Conservation (phyloP, 2,329 filamentous ascomycete species). For the Pseudogymnoascus sp. region DNA sequence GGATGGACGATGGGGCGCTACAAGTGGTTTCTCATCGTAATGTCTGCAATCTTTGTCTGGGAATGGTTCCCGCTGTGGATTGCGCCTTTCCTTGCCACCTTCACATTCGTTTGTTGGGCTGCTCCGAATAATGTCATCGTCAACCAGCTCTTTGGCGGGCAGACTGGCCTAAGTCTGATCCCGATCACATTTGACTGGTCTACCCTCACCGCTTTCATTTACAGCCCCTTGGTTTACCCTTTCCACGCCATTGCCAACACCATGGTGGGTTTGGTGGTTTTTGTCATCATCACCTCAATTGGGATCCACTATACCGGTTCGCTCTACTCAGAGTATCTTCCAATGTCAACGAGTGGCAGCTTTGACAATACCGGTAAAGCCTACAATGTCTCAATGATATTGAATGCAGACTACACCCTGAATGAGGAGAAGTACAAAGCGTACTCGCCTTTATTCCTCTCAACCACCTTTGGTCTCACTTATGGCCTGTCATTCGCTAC, state of each 20-base stretch:
- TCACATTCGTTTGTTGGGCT: constrained; percentile 66
- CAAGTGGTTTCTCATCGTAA: constrained; percentile 39
- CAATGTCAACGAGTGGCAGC: constrained; percentile 51
- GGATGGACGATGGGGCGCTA: constrained; percentile 41
- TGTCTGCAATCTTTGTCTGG: constrained; percentile 38
- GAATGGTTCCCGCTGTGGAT: constrained; percentile 52
- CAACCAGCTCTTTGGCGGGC: constrained; percentile 65
- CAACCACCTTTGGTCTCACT: constrained; percentile 46
- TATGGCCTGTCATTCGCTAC: constrained; percentile 63
- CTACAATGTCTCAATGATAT: constrained; percentile 56
- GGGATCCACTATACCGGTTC: constrained; percentile 57
- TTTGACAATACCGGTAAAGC: constrained; percentile 56
- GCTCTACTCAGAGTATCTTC: constrained; percentile 55
- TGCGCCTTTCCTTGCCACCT: constrained; percentile 61
- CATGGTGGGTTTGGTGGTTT: constrained; percentile 44
- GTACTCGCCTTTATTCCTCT: constrained; percentile 61
- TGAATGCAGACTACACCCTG: constrained; percentile 48
- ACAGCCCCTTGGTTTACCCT: constrained; percentile 43
- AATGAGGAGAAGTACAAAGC: constrained; percentile 52
- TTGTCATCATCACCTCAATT: constrained; percentile 52
- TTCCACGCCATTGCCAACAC: constrained; percentile 50
- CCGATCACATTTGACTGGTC: constrained; percentile 72
- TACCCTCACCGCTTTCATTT: constrained; percentile 60
- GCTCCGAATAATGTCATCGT: constrained; percentile 57
- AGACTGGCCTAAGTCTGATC: constrained; percentile 56